A percentile compares a stretch with the other conserved stretches of the same genome.
phyloP scores from a whole-genome alignment of 352 stramenopile species.

The Globisporangium radiosum region DNA sequence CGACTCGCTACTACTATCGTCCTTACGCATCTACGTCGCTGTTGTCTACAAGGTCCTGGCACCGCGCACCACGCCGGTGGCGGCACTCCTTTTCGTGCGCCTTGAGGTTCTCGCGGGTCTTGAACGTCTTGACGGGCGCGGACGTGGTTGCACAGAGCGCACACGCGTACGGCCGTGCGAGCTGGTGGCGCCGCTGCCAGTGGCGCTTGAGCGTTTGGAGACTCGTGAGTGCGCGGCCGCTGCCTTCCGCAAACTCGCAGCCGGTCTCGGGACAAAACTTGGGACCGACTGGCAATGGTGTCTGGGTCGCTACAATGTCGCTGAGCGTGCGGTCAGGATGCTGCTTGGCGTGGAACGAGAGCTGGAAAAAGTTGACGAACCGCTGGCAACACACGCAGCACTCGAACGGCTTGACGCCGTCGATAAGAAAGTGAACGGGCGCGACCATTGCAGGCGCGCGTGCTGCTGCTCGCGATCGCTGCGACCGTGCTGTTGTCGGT shows the following conservation, averaged over 20 bases:
- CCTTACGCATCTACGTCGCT: no score
- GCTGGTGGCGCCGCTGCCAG: constrained; percentile 60
- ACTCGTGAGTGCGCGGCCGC: constrained; percentile 48
- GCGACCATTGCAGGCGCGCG: constrained; percentile 25
- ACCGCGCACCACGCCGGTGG: no score
- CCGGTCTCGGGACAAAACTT: constrained; percentile 50
- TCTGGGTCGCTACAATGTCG: constrained; percentile 30
- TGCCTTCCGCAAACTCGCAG: constrained; percentile 45
- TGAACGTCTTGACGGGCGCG: constrained; percentile 45
- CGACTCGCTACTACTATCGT: no score
- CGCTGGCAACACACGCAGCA: constrained; percentile 47
- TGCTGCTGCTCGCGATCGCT: not conserved
- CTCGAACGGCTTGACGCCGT: constrained; percentile 60
- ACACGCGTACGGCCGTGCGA: constrained; percentile 43
- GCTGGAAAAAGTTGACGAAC: constrained; percentile 66
- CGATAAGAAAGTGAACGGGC: constrained; percentile 44
- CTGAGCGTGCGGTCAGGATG: constrained; percentile 25
- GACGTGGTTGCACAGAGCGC: constrained; percentile 21
- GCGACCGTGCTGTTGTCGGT: not conserved
- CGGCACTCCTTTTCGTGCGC: constrained; percentile 57
- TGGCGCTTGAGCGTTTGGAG: constrained; percentile 70
- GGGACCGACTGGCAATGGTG: constrained; percentile 41
- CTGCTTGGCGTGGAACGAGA: constrained; percentile 66
- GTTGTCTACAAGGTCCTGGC: no score
- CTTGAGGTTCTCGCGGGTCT: constrained; percentile 66